Conservation (phyloP, 345 rosid genomes). For the Euphorbia peplus region DNA sequence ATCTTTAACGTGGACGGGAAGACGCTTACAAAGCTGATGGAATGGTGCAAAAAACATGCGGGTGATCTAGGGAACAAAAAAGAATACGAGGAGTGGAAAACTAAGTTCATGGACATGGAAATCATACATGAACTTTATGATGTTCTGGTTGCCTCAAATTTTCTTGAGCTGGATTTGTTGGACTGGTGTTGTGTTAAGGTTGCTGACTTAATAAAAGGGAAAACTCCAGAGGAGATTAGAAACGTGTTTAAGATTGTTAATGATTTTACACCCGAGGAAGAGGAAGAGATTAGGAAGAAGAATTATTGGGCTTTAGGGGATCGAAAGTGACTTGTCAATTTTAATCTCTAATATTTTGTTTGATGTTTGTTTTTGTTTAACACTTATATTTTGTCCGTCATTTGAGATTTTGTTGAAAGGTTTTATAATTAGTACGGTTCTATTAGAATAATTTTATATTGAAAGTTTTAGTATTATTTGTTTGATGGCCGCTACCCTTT, state of each 20-base stretch:
- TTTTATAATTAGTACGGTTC: no score
- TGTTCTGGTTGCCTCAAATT: background rate
- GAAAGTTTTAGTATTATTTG: no score
- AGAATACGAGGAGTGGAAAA: background rate
- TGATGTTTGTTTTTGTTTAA: no score
- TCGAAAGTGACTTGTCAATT: no score
- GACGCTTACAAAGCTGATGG: background rate
- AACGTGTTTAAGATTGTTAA: no score
- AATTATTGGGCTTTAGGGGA: no score
- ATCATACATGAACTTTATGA: no score
- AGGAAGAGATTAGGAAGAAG: background rate
- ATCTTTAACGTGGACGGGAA: background rate
- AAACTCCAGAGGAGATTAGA: background rate
- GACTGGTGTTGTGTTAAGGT: background rate
- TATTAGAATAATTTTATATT: no score
- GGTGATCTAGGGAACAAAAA: no score
- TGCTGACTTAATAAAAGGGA: background rate
- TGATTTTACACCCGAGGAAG: background rate
- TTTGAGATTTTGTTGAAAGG: no score
- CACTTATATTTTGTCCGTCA: no score
- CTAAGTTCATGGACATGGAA: background rate
- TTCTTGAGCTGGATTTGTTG: background rate
- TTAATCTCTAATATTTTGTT: no score
- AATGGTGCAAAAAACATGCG: background rate
- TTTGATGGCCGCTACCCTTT: constrained; percentile 98